Percentiles rank a stretch among this genome's conserved stretches.
These are phyloP conservation scores for Nemania serpens DNA, from an alignment of 2,329 filamentous ascomycete genomes.

Conservation along the genomic window DNA sequence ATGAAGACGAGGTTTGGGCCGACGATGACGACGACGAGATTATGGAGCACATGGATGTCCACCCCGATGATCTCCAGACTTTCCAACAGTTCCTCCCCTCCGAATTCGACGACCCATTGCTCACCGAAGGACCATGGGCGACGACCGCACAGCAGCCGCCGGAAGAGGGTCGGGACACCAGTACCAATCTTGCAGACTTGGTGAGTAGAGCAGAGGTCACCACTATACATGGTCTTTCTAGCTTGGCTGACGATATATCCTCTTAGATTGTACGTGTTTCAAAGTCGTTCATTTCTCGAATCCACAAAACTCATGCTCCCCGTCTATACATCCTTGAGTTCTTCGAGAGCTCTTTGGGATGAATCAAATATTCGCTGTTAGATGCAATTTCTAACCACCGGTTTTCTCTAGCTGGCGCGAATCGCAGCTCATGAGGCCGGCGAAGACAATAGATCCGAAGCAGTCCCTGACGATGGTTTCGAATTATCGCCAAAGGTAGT, in stretches of 20 bases:
- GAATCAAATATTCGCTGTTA: not conserved
- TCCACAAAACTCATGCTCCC: not conserved
- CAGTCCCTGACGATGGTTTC: constrained; percentile 73
- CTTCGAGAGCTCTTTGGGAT: not conserved
- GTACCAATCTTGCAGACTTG: constrained; percentile 85
- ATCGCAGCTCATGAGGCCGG: constrained; percentile 88
- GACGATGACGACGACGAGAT: constrained; percentile 77
- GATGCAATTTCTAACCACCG: not conserved
- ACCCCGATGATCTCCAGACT: constrained; percentile 84
- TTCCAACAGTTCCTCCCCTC: constrained; percentile 88
- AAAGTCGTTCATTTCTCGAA: not conserved
- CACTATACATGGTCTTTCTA: too few relatives aligned
- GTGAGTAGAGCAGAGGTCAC: constrained; percentile 54
- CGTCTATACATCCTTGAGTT: not conserved
- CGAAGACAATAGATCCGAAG: constrained; percentile 53
- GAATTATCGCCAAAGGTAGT: constrained; percentile 90
- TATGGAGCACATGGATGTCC: constrained; percentile 76
- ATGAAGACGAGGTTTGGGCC: constrained; percentile 69
- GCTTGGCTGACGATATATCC: constrained; percentile 6
- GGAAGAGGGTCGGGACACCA: constrained; percentile 53
- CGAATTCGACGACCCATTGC: constrained; percentile 68
- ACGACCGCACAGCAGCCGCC: constrained; percentile 45
- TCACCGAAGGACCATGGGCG: constrained; percentile 66
- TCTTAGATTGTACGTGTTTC: constrained; percentile 23
- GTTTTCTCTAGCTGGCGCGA: constrained; percentile 65